A percentile compares a stretch with the other conserved stretches of the same genome.
Conservation (phyloP, 108 stramenopile genomes). For the Fistulifera pelliculosa region DNA sequence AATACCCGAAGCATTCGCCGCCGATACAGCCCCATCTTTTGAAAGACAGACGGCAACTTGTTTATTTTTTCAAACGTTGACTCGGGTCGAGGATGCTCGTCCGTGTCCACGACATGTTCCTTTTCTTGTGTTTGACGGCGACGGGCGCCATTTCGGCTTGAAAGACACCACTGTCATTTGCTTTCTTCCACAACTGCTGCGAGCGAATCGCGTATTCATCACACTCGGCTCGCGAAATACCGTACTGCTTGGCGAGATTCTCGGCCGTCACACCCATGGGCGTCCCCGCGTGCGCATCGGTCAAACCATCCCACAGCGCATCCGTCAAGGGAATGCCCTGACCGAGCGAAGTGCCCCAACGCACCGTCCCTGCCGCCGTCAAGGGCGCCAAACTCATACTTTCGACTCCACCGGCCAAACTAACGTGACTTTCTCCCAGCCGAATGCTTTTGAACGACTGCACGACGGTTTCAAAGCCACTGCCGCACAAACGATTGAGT, state of each 20-base stretch:
- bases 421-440: slow-evolving; percentile 76
- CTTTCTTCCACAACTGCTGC: slow-evolving; percentile 76
- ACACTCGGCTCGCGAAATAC: slow-evolving; percentile 82
- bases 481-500: slow-evolving; percentile 95
- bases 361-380: slow-evolving; percentile 69
- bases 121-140: slow-evolving; percentile 83
- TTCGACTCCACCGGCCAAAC: slow-evolving; percentile 92
- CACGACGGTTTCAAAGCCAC: slow-evolving; percentile 94
- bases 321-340: slow-evolving; percentile 66
- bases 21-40: slow-evolving; percentile 92
- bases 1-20: slow-evolving; percentile 94
- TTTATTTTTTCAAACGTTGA: slow-evolving; percentile 80
- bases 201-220: slow-evolving; percentile 85
- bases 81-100: slow-evolving; percentile 95
- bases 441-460: slow-evolving; percentile 86
- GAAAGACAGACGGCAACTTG: slow-evolving; percentile 84
- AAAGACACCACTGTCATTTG: slow-evolving; percentile 74
- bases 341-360: slow-evolving; percentile 87
- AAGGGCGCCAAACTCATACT: slow-evolving; percentile 95
- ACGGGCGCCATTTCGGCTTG: slow-evolving; percentile 89
- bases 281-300: slow-evolving; percentile 79
- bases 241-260: slow-evolving; percentile 89
- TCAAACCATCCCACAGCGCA: slow-evolving; percentile 74
- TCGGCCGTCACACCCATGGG: slow-evolving; percentile 99
- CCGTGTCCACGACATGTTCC: slow-evolving; percentile 57